Conservation (phyloP, 2,329 filamentous ascomycete species). For the Cytospora schulzeri region DNA sequence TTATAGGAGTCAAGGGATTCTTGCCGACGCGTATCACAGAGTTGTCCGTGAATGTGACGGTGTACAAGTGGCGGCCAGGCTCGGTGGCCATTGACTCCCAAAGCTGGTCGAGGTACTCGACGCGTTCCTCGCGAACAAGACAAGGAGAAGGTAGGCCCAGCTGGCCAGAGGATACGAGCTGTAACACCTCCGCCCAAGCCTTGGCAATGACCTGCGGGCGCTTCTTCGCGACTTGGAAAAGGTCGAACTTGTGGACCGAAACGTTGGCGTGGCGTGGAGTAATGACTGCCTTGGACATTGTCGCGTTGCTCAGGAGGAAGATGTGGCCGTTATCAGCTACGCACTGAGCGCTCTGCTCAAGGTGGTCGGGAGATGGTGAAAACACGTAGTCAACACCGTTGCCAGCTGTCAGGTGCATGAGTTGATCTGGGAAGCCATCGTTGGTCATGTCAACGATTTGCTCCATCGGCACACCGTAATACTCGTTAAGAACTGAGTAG, state of each 20-base stretch:
- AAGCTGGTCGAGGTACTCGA: conserved; percentile 23
- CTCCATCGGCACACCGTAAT: conserved; percentile 38
- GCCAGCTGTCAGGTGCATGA: conserved; percentile 38
- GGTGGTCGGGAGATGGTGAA: conserved; percentile 45
- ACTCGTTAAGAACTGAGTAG: conserved; percentile 37
- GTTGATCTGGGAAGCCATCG: conserved; percentile 24
- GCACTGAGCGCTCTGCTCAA: conserved; percentile 39
- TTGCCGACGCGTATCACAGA: conserved; percentile 18
- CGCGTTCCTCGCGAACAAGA: conserved; percentile 21
- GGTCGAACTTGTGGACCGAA: conserved; percentile 32
- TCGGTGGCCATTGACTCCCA: conserved; percentile 21
- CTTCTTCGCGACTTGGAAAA: conserved; percentile 24
- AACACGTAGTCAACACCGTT: conserved; percentile 48
- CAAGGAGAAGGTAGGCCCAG: conserved; percentile 13
- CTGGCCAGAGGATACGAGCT: neutral
- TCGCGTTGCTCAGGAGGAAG: conserved; percentile 17
- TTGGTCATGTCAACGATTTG: conserved; percentile 40
- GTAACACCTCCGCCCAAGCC: conserved; percentile 16
- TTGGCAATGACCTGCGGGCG: conserved; percentile 21
- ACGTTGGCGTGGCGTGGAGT: conserved; percentile 22
- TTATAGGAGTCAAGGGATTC: conserved; percentile 2
- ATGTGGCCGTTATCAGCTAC: conserved; percentile 32
- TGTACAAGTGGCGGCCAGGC: conserved; percentile 20
- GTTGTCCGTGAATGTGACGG: conserved; percentile 13
- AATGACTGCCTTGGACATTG: neutral